phyloP scores from a whole-genome alignment of 805 yeast genomes.

The Yamadazyma endophytica region DNA sequence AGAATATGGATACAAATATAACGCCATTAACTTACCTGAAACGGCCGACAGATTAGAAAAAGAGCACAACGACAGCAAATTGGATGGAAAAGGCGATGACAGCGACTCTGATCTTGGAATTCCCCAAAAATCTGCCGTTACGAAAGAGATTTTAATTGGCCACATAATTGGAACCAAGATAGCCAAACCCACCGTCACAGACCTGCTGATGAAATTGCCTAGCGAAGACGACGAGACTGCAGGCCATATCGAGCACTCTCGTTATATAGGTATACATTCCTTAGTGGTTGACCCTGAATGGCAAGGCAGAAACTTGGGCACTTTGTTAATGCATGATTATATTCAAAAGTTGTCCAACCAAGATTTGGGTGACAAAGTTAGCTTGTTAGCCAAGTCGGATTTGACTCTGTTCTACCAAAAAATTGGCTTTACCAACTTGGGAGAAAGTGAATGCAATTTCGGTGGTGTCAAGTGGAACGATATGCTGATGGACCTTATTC shows the following conservation, averaged over 20 bases:
- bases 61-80: conserved; percentile 16
- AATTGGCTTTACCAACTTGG: conserved; percentile 73
- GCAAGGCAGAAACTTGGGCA: conserved; percentile 79
- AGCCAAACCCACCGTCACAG: conserved; percentile 45
- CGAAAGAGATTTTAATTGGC: conserved; percentile 67
- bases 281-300: conserved; percentile 72
- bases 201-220: conserved; percentile 60
- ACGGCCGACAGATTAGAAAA: conserved; percentile 31
- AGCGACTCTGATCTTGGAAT: conserved; percentile 31
- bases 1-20: conserved; percentile 48
- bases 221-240: conserved; percentile 21
- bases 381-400: conserved; percentile 65
- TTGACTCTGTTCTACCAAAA: conserved; percentile 75
- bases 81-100: conserved; percentile 15
- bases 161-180: conserved; percentile 79
- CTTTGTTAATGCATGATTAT: conserved; percentile 81
- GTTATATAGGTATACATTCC: conserved; percentile 76
- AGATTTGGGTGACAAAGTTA: conserved; percentile 74
- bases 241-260: conserved; percentile 76
- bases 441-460: conserved; percentile 54
- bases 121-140: conserved; percentile 47
- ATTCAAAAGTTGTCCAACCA: conserved; percentile 86
- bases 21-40: conserved; percentile 38
- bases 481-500: conserved; percentile 43
- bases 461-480: conserved; percentile 65